Percentiles rank a stretch among this genome's conserved stretches.
Conservation (phyloP, 768 basidiomycete genomes). For the Dentipellis fragilis region DNA sequence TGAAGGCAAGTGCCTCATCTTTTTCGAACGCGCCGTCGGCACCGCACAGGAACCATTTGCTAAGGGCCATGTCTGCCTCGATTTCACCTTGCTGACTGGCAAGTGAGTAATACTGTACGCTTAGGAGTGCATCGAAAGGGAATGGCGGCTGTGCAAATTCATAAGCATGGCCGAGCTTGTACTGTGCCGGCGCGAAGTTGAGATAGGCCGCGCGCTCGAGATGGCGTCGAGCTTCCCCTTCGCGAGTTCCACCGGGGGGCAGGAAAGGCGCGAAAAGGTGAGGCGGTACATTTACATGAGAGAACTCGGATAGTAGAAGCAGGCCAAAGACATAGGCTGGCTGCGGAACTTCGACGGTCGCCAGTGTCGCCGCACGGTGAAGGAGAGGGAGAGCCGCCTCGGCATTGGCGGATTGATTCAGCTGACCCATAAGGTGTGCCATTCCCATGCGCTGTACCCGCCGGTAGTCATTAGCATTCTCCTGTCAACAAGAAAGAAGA, state of each 20-base stretch:
- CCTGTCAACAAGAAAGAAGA: background rate
- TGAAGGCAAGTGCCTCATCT: slow-evolving; percentile 76
- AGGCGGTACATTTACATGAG: slow-evolving; percentile 44
- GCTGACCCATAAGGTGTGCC: slow-evolving; percentile 85
- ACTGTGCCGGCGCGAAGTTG: slow-evolving; percentile 77
- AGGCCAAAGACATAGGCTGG: slow-evolving; percentile 87
- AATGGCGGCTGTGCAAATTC: slow-evolving; percentile 84
- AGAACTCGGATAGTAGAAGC: slow-evolving; percentile 76
- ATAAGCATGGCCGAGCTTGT: slow-evolving; percentile 87
- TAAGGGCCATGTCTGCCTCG: slow-evolving; percentile 94
- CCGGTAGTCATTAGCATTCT: no score
- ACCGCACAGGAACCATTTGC: slow-evolving; percentile 96
- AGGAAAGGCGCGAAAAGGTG: slow-evolving; percentile 45
- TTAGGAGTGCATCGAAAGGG: slow-evolving; percentile 79
- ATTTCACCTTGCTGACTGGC: slow-evolving; percentile 80
- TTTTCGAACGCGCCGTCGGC: slow-evolving; percentile 70
- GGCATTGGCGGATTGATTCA: slow-evolving; percentile 47
- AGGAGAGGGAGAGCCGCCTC: slow-evolving; percentile 61
- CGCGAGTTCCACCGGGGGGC: slow-evolving; percentile 34
- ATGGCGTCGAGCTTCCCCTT: slow-evolving; percentile 60
- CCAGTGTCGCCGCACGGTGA: slow-evolving; percentile 63
- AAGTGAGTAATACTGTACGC: slow-evolving; percentile 82
- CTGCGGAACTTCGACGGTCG: slow-evolving; percentile 70
- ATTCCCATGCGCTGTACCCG: slow-evolving; percentile 76
- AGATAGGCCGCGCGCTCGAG: slow-evolving; percentile 83